Percentiles rank a stretch among this genome's conserved stretches.
These are phyloP conservation scores for Ogataea degrootiae DNA, from an alignment of 805 yeast species.

Conservation along the genomic window DNA sequence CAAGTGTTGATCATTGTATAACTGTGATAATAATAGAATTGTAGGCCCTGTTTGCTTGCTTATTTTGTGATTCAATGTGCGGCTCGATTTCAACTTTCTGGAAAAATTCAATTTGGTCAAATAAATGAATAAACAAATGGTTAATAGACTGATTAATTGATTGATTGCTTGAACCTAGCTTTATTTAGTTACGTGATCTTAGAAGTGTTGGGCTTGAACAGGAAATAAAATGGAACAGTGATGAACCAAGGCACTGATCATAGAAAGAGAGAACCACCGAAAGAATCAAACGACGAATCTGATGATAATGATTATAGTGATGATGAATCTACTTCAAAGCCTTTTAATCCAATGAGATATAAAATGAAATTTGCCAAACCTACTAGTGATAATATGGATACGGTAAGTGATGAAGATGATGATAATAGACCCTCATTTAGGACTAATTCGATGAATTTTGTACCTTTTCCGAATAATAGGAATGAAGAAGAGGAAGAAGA, in stretches of 20 bases:
- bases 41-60: no score
- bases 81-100: no score
- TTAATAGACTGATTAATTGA: no score
- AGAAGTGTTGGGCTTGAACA: no score
- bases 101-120: no score
- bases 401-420: neutral
- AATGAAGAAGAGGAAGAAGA: neutral
- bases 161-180: no score
- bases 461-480: neutral
- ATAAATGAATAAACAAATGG: no score
- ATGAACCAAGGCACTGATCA: neutral
- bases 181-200: no score
- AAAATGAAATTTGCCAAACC: constrained; percentile 2
- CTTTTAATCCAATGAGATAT: neutral
- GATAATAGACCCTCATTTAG: constrained; percentile 3
- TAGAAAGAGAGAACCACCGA: neutral
- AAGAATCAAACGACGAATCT: neutral
- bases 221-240: no score
- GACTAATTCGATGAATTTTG: neutral
- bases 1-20: no score
- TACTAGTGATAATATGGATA: neutral
- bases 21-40: no score
- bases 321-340: neutral
- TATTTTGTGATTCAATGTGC: no score
- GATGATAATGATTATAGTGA: neutral